Evolutionary conservation across 2,329 filamentous ascomycete genomes (phyloP).

Genomic region (Trichoderma brevicompactum): DNA sequence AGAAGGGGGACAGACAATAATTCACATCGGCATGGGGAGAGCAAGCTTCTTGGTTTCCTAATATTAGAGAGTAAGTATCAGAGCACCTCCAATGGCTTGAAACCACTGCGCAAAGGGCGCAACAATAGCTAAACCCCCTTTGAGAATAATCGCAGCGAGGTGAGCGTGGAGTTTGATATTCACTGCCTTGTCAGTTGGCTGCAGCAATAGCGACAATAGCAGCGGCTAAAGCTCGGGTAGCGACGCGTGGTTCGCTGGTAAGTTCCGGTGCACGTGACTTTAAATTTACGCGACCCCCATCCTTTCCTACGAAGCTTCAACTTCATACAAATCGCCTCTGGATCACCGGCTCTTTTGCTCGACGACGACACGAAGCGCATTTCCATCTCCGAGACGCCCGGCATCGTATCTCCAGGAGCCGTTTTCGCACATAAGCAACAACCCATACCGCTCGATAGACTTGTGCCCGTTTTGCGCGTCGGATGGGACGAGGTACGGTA

Average conservation of each 20-base stretch:
- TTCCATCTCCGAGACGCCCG: constrained; percentile 20
- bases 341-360: constrained; percentile 27
- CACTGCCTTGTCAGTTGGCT: constrained; percentile 16
- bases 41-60: not conserved
- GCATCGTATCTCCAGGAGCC: not conserved
- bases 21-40: constrained; percentile 20
- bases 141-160: not conserved
- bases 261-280: constrained; percentile 46
- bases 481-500: constrained; percentile 53
- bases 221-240: constrained; percentile 27
- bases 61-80: not conserved
- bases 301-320: constrained; percentile 40
- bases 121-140: not conserved
- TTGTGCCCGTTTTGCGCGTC: constrained; percentile 38
- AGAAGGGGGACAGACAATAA: constrained; percentile 2
- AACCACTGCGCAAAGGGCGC: not conserved
- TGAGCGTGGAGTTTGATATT: not conserved
- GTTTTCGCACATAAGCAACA: not conserved
- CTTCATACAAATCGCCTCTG: constrained; percentile 35
- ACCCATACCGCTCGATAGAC: not conserved
- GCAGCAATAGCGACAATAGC: constrained; percentile 12
- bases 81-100: not conserved
- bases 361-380: constrained; percentile 33
- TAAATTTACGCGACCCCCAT: constrained; percentile 47
- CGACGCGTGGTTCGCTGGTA: constrained; percentile 22